These are phyloP conservation scores for Malassezia vespertilionis DNA, from an alignment of 1,284 basidiomycete species.

Conservation along the genomic window DNA sequence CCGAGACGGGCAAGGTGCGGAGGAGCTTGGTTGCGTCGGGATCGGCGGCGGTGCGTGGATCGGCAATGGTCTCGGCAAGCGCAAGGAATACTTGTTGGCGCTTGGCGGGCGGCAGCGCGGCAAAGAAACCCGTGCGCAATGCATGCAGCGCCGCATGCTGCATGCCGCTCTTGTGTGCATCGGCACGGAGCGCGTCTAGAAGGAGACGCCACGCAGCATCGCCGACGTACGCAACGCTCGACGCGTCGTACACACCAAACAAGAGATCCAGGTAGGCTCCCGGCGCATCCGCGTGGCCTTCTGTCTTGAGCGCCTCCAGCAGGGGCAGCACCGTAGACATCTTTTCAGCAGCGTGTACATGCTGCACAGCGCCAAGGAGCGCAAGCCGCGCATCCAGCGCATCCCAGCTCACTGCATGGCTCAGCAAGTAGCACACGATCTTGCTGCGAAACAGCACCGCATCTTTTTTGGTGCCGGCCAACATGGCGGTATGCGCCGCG, in stretches of 20 bases:
- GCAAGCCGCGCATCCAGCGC: constrained; percentile 53
- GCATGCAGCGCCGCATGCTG: constrained; percentile 34
- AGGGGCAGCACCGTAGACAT: constrained; percentile 58
- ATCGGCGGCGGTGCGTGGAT: constrained; percentile 19
- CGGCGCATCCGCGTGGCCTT: constrained; percentile 15
- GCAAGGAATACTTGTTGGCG: constrained; percentile 55
- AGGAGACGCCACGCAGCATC: constrained; percentile 25
- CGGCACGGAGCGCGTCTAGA: constrained; percentile 17
- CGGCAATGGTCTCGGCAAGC: constrained; percentile 45
- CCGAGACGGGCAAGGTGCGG: constrained; percentile 26
- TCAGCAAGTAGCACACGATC: constrained; percentile 67
- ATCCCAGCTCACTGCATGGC: constrained; percentile 63
- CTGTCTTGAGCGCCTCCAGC: constrained; percentile 41
- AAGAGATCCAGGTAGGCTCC: constrained; percentile 51
- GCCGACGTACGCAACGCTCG: constrained; percentile 39
- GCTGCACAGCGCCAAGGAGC: constrained; percentile 57
- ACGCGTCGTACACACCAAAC: constrained; percentile 53
- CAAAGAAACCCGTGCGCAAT: constrained; percentile 53
- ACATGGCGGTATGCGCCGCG: constrained; percentile 57
- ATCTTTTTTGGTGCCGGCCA: constrained; percentile 55
- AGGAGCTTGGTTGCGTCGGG: constrained; percentile 22
- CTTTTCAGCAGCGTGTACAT: constrained; percentile 59
- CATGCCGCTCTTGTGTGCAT: constrained; percentile 15
- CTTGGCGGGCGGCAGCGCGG: constrained; percentile 52
- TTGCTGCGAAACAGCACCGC: constrained; percentile 58